Conservation (phyloP, 441 rosid genomes). For the Croton setiger region DNA sequence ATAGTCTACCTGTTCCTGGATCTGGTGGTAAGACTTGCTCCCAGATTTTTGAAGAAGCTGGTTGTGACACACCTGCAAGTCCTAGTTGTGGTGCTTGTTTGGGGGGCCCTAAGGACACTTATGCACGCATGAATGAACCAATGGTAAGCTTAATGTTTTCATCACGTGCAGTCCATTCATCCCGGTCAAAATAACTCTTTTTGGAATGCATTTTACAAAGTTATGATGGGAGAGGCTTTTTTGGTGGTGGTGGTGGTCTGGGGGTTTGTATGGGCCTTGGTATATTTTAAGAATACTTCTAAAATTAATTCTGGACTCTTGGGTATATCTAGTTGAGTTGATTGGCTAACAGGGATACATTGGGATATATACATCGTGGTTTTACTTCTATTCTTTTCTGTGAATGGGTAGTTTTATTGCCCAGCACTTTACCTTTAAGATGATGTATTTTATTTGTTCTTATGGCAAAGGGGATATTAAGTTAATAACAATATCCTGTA, state of each 20-base stretch:
- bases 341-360: background rate
- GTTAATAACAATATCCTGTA: background rate
- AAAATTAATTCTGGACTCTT: no score
- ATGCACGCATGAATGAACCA: constrained; percentile 90
- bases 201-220: background rate
- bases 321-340: background rate
- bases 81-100: constrained; percentile 98
- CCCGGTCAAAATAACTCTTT: background rate
- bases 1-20: constrained; percentile 84
- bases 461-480: background rate
- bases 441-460: background rate
- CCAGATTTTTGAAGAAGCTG: constrained; percentile 95
- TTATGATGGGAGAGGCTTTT: no score
- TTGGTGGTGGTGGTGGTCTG: no score
- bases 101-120: constrained; percentile 96
- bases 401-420: no score
- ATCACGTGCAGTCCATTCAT: background rate
- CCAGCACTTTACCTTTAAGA: background rate
- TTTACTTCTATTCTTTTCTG: background rate
- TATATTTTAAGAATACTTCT: no score
- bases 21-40: constrained; percentile 96
- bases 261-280: no score
- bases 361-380: no score
- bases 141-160: constrained; percentile 47
- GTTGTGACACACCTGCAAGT: constrained; percentile 92